Evolutionary conservation across 768 basidiomycete species (phyloP).

Genomic region (Amanita subjunquillea): DNA sequence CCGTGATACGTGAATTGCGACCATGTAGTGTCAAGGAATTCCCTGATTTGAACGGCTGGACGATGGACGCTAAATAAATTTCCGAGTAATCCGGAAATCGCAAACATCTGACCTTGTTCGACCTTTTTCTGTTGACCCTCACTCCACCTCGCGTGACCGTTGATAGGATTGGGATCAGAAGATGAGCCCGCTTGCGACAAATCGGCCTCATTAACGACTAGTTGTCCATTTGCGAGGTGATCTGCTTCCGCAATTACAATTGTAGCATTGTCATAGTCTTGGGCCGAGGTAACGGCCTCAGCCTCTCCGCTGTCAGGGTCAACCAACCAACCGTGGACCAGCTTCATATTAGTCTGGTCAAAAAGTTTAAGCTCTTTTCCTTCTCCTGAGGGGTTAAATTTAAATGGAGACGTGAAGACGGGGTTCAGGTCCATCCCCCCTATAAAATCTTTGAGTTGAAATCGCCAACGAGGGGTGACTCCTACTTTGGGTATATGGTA

Average conservation of each 20-base stretch:
- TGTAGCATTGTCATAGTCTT: conserved; percentile 69
- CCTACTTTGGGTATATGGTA: conserved; percentile 69
- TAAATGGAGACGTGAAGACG: conserved; percentile 56
- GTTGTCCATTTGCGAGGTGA: conserved; percentile 51
- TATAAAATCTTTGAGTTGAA: conserved; percentile 14
- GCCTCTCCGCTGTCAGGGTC: conserved; percentile 58
- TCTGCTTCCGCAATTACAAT: conserved; percentile 74
- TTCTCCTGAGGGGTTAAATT: conserved; percentile 55
- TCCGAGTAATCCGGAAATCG: background rate
- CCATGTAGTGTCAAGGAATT: conserved; percentile 58
- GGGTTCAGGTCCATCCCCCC: conserved; percentile 90
- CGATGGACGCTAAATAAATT: background rate
- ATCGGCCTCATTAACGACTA: conserved; percentile 35
- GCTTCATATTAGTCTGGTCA: conserved; percentile 65
- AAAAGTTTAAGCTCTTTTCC: conserved; percentile 82
- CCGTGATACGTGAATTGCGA: conserved; percentile 88
- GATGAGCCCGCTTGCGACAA: conserved; percentile 9
- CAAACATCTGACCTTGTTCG: conserved; percentile 47
- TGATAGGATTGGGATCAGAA: conserved; percentile 14
- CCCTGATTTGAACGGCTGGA: conserved; percentile 55
- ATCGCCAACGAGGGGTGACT: conserved; percentile 15
- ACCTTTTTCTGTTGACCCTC: conserved; percentile 53
- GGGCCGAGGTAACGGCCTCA: conserved; percentile 34
- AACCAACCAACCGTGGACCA: conserved; percentile 89
- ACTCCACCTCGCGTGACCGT: conserved; percentile 24